Evolutionary conservation across 1,284 basidiomycete genomes (phyloP).

Genomic region (Tilletiaria anomala): DNA sequence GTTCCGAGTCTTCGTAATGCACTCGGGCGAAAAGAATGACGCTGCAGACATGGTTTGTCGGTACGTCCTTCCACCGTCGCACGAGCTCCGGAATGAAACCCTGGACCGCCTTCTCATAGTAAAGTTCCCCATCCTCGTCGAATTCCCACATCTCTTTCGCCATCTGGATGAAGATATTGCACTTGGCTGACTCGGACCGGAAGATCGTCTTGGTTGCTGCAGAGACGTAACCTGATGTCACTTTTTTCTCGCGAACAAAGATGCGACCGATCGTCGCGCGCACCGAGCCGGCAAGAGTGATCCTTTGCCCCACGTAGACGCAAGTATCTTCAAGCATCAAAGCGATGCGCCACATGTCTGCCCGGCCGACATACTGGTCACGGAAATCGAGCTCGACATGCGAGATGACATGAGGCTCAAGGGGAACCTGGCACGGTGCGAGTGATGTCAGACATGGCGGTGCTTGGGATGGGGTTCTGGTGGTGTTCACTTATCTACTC

Average conservation of each 20-base stretch:
- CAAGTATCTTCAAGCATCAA: constrained; percentile 31
- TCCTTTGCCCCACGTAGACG: constrained; percentile 36
- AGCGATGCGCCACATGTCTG: constrained; percentile 38
- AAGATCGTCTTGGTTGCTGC: constrained; percentile 74
- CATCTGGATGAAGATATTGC: constrained; percentile 72
- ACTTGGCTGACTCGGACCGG: constrained; percentile 70
- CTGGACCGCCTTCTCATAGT: constrained; percentile 89
- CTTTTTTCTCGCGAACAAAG: constrained; percentile 41
- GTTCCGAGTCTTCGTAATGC: constrained; percentile 56
- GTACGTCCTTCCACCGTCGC: constrained; percentile 46
- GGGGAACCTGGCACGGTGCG: constrained; percentile 14
- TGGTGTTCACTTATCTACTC: not conserved
- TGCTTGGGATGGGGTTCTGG: not conserved
- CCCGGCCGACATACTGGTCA: constrained; percentile 36
- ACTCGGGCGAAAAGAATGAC: constrained; percentile 90
- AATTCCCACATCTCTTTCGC: constrained; percentile 95
- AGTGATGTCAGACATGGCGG: too few relatives aligned
- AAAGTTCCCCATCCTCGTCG: constrained; percentile 68
- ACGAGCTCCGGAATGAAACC: constrained; percentile 40
- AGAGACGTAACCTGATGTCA: constrained; percentile 66
- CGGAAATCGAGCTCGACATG: constrained; percentile 39
- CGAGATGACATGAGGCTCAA: constrained; percentile 20
- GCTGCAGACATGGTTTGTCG: constrained; percentile 83
- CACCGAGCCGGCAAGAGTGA: constrained; percentile 30
- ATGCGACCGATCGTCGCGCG: constrained; percentile 33